phyloP scores from a whole-genome alignment of 108 stramenopile genomes.

The Stephanodiscus triporus region DNA sequence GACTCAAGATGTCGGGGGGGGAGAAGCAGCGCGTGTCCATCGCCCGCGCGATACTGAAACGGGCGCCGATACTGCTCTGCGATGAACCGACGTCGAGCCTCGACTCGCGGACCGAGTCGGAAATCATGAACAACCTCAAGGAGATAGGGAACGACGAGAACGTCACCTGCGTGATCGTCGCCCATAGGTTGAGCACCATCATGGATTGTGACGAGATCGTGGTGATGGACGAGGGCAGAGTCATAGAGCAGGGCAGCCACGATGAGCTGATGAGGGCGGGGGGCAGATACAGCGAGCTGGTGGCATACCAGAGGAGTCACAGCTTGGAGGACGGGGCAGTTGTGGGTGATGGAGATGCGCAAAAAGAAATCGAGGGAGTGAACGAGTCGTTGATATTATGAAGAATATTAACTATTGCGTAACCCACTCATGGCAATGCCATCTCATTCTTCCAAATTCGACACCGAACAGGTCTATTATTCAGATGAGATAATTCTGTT shows the following conservation, averaged over 20 bases:
- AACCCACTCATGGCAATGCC: no score
- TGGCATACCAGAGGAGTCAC: no score
- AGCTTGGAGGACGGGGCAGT: no score
- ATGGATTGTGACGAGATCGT: conserved; percentile 62
- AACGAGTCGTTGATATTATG: no score
- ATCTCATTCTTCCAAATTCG: no score
- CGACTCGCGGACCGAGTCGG: conserved; percentile 75
- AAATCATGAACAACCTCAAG: conserved; percentile 45
- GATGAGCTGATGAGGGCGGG: conserved; percentile 39
- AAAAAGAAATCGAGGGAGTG: no score
- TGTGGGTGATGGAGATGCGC: no score
- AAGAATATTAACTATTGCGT: no score
- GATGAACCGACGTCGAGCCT: conserved; percentile 90
- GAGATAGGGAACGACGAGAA: conserved; percentile 44
- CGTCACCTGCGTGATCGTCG: conserved; percentile 75
- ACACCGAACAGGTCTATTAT: no score
- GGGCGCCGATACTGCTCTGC: conserved; percentile 57
- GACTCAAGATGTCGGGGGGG: conserved; percentile 84
- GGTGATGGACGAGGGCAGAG: conserved; percentile 57
- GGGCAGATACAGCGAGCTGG: no score
- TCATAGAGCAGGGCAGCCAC: conserved; percentile 53
- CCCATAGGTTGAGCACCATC: conserved; percentile 81
- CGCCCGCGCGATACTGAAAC: conserved; percentile 69
- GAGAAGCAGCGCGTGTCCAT: conserved; percentile 83
- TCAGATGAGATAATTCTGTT: no score